Evolutionary conservation across 2,329 filamentous ascomycete genomes (phyloP).

Genomic region (Penicillium oxalicum): DNA sequence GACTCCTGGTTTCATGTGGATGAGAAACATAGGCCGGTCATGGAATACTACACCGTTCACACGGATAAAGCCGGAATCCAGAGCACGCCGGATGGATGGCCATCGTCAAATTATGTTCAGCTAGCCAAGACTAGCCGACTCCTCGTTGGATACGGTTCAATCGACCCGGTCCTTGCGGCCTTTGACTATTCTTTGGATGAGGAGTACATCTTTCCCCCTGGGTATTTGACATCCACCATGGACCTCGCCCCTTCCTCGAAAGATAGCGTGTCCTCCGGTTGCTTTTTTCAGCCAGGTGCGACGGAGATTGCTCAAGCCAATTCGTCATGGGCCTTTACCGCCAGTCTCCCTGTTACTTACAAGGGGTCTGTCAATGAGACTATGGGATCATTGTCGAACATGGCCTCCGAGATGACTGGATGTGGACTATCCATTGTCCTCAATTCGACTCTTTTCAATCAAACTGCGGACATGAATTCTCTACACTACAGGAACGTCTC

Average conservation of each 20-base stretch:
- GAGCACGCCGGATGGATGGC: constrained; percentile 57
- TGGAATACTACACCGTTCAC: constrained; percentile 48
- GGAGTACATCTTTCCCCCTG: constrained; percentile 46
- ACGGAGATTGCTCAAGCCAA: constrained; percentile 42
- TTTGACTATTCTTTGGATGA: constrained; percentile 53
- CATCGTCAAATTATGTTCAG: constrained; percentile 54
- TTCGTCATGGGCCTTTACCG: constrained; percentile 49
- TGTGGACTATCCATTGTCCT: constrained; percentile 59
- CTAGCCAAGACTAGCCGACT: constrained; percentile 50
- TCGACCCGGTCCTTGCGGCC: constrained; percentile 52
- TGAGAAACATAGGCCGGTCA: constrained; percentile 41
- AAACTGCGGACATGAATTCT: constrained; percentile 46
- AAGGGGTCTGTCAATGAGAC: constrained; percentile 22
- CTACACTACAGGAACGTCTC: constrained; percentile 47
- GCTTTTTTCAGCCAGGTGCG: constrained; percentile 46
- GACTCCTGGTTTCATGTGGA: constrained; percentile 50
- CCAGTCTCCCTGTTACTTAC: constrained; percentile 23
- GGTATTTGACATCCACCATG: constrained; percentile 39
- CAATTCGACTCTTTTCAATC: constrained; percentile 49
- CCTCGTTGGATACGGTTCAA: constrained; percentile 49
- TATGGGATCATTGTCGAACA: constrained; percentile 28
- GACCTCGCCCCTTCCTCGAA: constrained; percentile 30
- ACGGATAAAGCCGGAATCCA: constrained; percentile 30
- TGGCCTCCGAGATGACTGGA: constrained; percentile 39
- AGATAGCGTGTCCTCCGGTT: constrained; percentile 47